These are phyloP conservation scores for Lachnellula subtilissima DNA, from an alignment of 2,329 filamentous ascomycete genomes.

Conservation along the genomic window DNA sequence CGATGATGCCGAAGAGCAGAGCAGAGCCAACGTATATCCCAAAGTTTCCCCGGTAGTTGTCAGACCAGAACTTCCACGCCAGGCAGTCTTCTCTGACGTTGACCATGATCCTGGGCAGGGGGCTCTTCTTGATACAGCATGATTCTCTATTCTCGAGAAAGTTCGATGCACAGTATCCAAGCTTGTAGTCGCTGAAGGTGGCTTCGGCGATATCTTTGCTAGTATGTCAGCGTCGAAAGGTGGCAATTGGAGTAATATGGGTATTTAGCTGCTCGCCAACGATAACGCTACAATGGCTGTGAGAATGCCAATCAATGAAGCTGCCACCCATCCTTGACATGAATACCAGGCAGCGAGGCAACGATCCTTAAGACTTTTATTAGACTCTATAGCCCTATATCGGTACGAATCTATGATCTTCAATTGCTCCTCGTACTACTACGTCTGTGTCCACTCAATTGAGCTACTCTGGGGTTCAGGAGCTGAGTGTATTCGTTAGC, in stretches of 20 bases:
- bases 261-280: conserved; percentile 31
- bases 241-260: background rate
- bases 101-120: conserved; percentile 5
- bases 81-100: conserved; percentile 26
- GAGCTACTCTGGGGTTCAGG: conserved; percentile 11
- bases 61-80: conserved; percentile 23
- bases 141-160: conserved; percentile 42
- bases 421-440: conserved; percentile 1
- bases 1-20: conserved; percentile 44
- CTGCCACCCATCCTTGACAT: conserved; percentile 51
- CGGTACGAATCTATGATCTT: conserved; percentile 54
- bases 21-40: conserved; percentile 46
- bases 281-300: conserved; percentile 50
- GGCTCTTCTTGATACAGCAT: conserved; percentile 40
- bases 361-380: conserved; percentile 38
- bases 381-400: conserved; percentile 41
- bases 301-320: conserved; percentile 47
- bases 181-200: conserved; percentile 52
- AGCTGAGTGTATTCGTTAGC: conserved; percentile 20
- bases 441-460: conserved; percentile 4
- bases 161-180: conserved; percentile 48
- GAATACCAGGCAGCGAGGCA: conserved; percentile 42
- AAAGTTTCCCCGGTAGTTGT: conserved; percentile 37
- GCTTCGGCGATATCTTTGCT: conserved; percentile 44
- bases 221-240: background rate